Evolutionary conservation across 2,329 filamentous ascomycete genomes (phyloP).

Genomic region (Neocatenulostroma microsporum): DNA sequence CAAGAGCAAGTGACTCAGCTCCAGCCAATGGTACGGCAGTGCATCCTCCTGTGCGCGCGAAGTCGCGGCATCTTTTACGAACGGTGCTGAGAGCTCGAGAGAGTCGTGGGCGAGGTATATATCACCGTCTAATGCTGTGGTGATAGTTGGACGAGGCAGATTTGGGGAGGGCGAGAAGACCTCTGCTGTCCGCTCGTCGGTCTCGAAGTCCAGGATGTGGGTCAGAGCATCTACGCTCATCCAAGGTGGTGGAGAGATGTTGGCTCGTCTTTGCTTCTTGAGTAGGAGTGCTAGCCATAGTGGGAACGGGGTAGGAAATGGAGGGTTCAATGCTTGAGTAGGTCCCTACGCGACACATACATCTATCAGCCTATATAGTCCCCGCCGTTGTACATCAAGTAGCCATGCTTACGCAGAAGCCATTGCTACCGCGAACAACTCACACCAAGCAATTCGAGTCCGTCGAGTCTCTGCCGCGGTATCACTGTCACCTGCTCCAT

Average conservation of each 20-base stretch:
- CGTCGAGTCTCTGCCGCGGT: slow-evolving; percentile 81
- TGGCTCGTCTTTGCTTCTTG: slow-evolving; percentile 87
- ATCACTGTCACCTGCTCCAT: slow-evolving; percentile 95
- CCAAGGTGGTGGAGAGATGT: slow-evolving; percentile 88
- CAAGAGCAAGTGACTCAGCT: slow-evolving; percentile 78
- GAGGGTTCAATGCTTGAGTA: slow-evolving; percentile 68
- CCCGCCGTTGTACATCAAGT: slow-evolving; percentile 4
- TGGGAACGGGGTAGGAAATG: slow-evolving; percentile 69
- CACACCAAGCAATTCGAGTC: slow-evolving; percentile 77
- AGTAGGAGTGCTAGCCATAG: slow-evolving; percentile 93
- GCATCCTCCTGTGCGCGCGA: slow-evolving; percentile 59
- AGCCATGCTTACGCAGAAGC: slow-evolving; percentile 18
- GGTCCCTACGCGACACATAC: no score
- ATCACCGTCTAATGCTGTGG: slow-evolving; percentile 12
- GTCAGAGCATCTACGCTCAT: slow-evolving; percentile 67
- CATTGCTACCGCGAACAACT: slow-evolving; percentile 36
- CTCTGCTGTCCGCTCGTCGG: slow-evolving; percentile 54
- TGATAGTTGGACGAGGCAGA: slow-evolving; percentile 45
- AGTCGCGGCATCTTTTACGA: slow-evolving; percentile 63
- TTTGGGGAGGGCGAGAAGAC: slow-evolving; percentile 72
- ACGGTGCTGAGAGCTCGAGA: slow-evolving; percentile 53
- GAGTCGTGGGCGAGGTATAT: slow-evolving; percentile 20
- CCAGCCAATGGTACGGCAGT: slow-evolving; percentile 92
- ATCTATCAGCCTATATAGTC: neutral
- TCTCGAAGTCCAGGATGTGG: slow-evolving; percentile 74